phyloP scores from a whole-genome alignment of 2,329 filamentous ascomycete genomes.

The Fonsecaea monophora region DNA sequence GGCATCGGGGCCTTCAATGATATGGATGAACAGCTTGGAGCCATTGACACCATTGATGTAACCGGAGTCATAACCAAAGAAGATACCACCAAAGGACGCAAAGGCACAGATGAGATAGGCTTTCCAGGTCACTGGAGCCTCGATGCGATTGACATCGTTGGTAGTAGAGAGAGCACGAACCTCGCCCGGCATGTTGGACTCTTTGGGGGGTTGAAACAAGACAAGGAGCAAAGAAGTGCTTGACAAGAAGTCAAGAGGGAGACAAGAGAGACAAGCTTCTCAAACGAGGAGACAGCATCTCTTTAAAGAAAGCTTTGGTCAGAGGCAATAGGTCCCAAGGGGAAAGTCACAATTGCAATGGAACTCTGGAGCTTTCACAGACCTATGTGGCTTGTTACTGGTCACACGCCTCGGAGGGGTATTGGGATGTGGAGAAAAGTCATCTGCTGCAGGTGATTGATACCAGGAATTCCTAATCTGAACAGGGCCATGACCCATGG shows the following conservation, averaged over 20 bases:
- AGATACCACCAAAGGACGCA: slow-evolving; percentile 66
- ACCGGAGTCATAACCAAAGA: slow-evolving; percentile 66
- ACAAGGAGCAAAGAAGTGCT: slow-evolving; percentile 1
- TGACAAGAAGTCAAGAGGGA: slow-evolving; percentile 19
- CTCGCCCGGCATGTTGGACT: slow-evolving; percentile 30
- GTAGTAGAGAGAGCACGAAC: slow-evolving; percentile 35
- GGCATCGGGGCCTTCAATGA: slow-evolving; percentile 43
- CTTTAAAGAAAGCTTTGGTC: slow-evolving; percentile 23
- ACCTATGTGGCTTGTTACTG: slow-evolving; percentile 18
- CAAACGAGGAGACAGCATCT: slow-evolving; percentile 3
- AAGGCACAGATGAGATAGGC: slow-evolving; percentile 69
- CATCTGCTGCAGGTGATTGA: slow-evolving; percentile 22
- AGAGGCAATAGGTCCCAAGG: slow-evolving; percentile 1
- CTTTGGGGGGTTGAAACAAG: not conserved
- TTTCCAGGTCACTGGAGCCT: slow-evolving; percentile 65
- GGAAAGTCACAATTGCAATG: slow-evolving; percentile 14
- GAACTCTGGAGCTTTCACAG: slow-evolving; percentile 10
- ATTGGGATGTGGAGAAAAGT: slow-evolving; percentile 9
- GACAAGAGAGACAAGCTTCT: slow-evolving; percentile 9
- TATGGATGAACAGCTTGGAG: slow-evolving; percentile 57
- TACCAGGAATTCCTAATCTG: slow-evolving; percentile 14
- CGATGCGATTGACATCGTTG: slow-evolving; percentile 60
- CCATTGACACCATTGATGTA: slow-evolving; percentile 62
- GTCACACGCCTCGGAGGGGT: slow-evolving; percentile 15
- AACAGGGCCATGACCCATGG: slow-evolving; percentile 5